Evolutionary conservation across 768 basidiomycete genomes (phyloP).

Genomic region (Inosperma sp.): DNA sequence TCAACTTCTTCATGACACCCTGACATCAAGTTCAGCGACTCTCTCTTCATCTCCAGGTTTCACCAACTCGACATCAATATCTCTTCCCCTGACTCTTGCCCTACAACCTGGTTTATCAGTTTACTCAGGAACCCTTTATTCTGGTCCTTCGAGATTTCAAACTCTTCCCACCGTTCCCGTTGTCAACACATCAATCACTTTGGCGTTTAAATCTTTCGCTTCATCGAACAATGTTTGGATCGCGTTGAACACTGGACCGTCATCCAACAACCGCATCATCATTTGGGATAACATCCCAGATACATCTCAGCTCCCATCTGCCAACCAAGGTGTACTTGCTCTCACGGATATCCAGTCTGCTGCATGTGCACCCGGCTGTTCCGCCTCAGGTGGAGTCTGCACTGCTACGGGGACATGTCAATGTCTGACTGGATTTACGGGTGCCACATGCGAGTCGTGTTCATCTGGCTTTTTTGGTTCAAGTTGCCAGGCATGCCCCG

Average conservation of each 20-base stretch:
- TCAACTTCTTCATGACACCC: slow-evolving; percentile 59
- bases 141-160: slow-evolving; percentile 59
- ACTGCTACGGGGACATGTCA: slow-evolving; percentile 60
- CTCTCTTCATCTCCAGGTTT: slow-evolving; percentile 63
- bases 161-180: slow-evolving; percentile 48
- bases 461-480: slow-evolving; percentile 65
- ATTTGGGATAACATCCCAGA: slow-evolving; percentile 82
- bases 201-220: slow-evolving; percentile 56
- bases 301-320: slow-evolving; percentile 56
- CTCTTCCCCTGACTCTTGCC: slow-evolving; percentile 60
- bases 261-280: slow-evolving; percentile 57
- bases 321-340: slow-evolving; percentile 44
- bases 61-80: slow-evolving; percentile 45
- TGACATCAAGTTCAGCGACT: slow-evolving; percentile 59
- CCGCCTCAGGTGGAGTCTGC: slow-evolving; percentile 53
- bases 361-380: slow-evolving; percentile 67
- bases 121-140: slow-evolving; percentile 59
- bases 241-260: slow-evolving; percentile 44
- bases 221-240: slow-evolving; percentile 67
- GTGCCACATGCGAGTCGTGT: slow-evolving; percentile 74
- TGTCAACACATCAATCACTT: slow-evolving; percentile 44
- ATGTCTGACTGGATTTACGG: slow-evolving; percentile 67
- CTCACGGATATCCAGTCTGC: slow-evolving; percentile 69
- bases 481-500: slow-evolving; percentile 60
- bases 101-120: slow-evolving; percentile 64